Evolutionary conservation across 768 basidiomycete genomes (phyloP), one percentile per base, ranked within the genome.

Genomic region (Boletales sp.): DNA sequence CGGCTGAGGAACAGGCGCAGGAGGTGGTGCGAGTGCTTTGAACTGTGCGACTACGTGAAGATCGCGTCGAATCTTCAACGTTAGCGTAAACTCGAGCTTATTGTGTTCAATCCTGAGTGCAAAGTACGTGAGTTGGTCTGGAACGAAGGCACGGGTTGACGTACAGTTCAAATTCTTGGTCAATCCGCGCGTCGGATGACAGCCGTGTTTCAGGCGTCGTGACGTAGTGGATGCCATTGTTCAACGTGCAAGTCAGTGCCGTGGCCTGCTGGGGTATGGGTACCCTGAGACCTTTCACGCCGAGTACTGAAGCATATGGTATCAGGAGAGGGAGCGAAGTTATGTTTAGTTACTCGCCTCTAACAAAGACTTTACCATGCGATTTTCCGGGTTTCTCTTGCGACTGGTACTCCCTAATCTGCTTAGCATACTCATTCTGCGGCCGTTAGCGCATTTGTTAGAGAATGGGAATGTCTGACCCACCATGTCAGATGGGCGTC

Each of bases 171-270:
- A 94, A 94, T 64, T 94, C 92, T 65, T 93, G 90, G 41, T 90
- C 85, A 48, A 94, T 86, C 11, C 75, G 74, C 46, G 80, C 78
- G 41, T 86, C 81, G 37, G 66, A 62, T 28, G 66, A 73, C 3
- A 94, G 65, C n/a, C 74, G 72, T 47, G 76, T 80, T 60, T 90
- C 87, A 1, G 89, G 92, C 8, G 91, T 96, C 5, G 89, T 90
- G 33, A 97, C 94, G 56, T 87, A 94, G 67, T 96, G 94, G 44
- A 97, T 94, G 8, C 94, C 94, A 60, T 98, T 98, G 69, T 98
- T 96, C 54, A 98, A 75, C 0, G 91, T 92, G 66, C 91, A 91
- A 10, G 85, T 86, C 51, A 96, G 72, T 25, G 73, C 77, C 0
- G 94, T 93, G 0, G 80, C 70, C 55, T 90, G 77, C n/a, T 72